Base-by-base conservation (phyloP, 73 alveolate genomes). In the Durusdinium trenchii region DNA sequence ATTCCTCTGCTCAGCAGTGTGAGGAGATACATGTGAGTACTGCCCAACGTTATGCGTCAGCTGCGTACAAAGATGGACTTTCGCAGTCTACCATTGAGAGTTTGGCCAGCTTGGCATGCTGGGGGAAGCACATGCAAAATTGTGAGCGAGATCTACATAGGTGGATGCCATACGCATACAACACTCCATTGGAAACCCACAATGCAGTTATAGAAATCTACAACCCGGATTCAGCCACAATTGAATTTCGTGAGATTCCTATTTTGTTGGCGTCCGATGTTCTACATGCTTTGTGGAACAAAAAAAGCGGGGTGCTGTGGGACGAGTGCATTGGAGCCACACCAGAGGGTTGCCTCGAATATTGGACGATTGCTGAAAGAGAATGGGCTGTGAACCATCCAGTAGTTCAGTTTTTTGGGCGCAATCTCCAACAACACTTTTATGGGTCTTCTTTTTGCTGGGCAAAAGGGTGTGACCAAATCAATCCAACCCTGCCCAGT, bases 51-150 rank as follows among this genome's bases (percentile, higher is more conserved):
- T 81, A 81, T 81, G 92, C 92, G 6, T 32, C 4, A 30, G 92
- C 92, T 7, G 92, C 92, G 5, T 81, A 47, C 47, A 30, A 48
- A 32, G 92, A 81, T 81, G 92, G 92, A 14, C 69, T 81, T 2
- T 45, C 45, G 28, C 71, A 81, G 47, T 23, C 43, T 32, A 81
- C 92, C 3, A 81, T 81, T 30, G 32, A 69, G 71, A 69, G 48
- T 35, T 12, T 81, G 26, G 92, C 92, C 26, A 47, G 71, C 48
- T 28, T 81, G 20, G 92, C 92, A 30, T 3, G 36, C 23, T 48
- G 69, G 64, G 92, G 92, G 6, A 20, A 32, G 71, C 92, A 81
- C 54, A 78, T 78, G 87, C 87, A 78, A 45, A 81, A 81, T 26
- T 64, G n/a, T 18, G 92, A 81, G 36, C 16, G 92, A 3, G 92